Evolutionary conservation across 78 protist species (phyloP), one percentile per base, ranked within the genome.

Genomic region (slime mould (Dictyostelium discoideum)): DNA sequence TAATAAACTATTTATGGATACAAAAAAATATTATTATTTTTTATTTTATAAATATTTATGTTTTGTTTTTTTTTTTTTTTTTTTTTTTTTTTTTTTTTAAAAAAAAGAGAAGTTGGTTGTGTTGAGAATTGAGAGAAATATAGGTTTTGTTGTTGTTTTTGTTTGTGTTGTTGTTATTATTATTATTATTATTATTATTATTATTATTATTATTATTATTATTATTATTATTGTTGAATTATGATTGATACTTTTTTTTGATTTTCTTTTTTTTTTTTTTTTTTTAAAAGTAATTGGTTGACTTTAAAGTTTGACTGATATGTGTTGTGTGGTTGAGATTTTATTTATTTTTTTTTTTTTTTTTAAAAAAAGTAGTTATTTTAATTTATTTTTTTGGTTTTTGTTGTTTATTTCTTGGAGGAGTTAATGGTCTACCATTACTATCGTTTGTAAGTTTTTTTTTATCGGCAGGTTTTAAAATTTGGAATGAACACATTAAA

Each of bases 401-500:
- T 82, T 80, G 88, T 90, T 90, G 95, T 73, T 90, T 80, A 13
- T 90, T 90, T 90, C 88, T 77, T n/a, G 93, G 96, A 18, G 96
- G 96, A 6, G 96, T 93, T 14, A 93, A 65, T 26, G 94, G 93
- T 86, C 93, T 94, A 69, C 97, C 90, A 80, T 85, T 85, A 54
- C 78, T 85, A 48, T 86, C 89, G 39, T 92, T 83, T 69, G 83
- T 81, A 24, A 46, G 57, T 39, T 84, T 50, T 88, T 96, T 98
- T 93, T 97, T 97, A 95, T 98, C 99, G 37, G 98, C 98, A 1
- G 99, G 99, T 92, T 98, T 98, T 60, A 98, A 94, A 40, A 98
- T 98, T 95, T 99, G 99, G 98, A 99, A 99, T 1, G 99, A 98
- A 94, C 99, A 99, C 99, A 99, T 98, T 84, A 99, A 96, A 1